Conservation (phyloP, 192 early-diverging fungal species). For the Chytriomyces confervae region DNA sequence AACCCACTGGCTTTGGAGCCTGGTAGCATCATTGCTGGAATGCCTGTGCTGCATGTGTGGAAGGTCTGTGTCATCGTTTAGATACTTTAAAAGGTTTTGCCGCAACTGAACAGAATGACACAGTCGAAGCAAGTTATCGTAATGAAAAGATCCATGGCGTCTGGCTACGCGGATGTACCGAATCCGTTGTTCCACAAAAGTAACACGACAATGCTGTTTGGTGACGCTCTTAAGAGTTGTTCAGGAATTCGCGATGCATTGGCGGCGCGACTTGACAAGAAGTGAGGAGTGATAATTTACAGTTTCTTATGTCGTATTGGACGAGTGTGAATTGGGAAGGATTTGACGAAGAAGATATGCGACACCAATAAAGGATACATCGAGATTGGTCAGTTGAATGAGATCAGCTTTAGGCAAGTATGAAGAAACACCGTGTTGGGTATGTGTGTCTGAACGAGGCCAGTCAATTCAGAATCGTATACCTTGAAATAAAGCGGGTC, state of each 20-base stretch:
- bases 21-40: constrained; percentile 40
- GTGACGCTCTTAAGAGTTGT: constrained; percentile 45
- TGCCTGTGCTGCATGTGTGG: constrained; percentile 50
- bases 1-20: constrained; percentile 45
- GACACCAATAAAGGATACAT: no score
- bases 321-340: no score
- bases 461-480: no score
- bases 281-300: not conserved
- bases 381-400: no score
- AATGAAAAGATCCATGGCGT: constrained; percentile 43
- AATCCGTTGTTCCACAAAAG: constrained; percentile 45
- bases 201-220: constrained; percentile 48
- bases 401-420: no score
- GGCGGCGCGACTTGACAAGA: constrained; percentile 16
- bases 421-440: no score
- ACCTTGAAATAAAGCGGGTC: no score
- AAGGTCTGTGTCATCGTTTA: constrained; percentile 19
- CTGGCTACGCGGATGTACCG: constrained; percentile 46
- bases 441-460: no score
- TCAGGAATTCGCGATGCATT: constrained; percentile 34
- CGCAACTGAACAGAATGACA: not conserved
- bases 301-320: no score
- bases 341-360: no score
- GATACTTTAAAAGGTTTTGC: not conserved
- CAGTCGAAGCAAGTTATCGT: constrained; percentile 45